Conservation (phyloP, 2,329 filamentous ascomycete species). For the Nannizziopsis arthrosporioides region DNA sequence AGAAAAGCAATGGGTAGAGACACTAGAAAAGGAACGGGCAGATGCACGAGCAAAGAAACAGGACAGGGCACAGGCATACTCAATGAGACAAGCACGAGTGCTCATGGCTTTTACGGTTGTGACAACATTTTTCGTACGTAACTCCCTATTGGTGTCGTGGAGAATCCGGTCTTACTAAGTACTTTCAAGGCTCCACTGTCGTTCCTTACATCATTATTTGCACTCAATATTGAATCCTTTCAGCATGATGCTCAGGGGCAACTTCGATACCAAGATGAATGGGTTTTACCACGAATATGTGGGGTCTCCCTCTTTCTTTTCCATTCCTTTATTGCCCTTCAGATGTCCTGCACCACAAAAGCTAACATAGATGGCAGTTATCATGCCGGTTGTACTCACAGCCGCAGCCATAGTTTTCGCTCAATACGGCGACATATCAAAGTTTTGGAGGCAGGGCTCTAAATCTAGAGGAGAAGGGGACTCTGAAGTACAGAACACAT, state of each 20-base stretch:
- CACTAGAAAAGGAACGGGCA: no score
- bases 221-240: neutral
- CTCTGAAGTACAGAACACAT: no score
- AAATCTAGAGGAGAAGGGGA: no score
- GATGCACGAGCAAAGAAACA: no score
- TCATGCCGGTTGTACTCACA: no score
- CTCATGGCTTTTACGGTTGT: neutral
- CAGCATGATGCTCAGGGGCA: neutral
- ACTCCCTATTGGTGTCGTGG: neutral
- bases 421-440: no score
- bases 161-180: neutral
- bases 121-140: neutral
- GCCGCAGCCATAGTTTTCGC: no score
- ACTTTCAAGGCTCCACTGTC: neutral
- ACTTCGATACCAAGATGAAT: neutral
- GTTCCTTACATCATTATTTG: neutral
- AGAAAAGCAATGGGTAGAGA: no score
- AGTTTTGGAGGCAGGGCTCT: no score
- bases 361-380: no score
- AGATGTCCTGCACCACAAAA: no score
- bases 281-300: neutral
- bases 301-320: neutral
- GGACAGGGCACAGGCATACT: neutral
- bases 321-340: no score
- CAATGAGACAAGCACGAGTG: neutral